A percentile compares a stretch with the other conserved stretches of the same genome.
phyloP scores from a whole-genome alignment of 83 land plant genomes.

The Picea abies region DNA sequence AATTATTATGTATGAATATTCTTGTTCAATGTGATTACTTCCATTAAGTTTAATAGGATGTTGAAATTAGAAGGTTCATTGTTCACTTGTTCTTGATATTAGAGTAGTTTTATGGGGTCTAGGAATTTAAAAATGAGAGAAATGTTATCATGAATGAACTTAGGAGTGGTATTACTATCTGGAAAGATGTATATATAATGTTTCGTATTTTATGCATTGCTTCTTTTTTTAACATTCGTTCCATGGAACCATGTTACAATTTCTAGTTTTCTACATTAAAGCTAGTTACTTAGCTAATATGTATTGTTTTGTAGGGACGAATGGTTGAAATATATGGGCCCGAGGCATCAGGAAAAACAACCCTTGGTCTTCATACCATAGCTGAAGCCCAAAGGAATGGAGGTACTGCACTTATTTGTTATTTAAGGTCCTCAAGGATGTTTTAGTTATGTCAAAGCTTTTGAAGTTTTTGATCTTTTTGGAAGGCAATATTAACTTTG shows the following conservation, averaged over 20 bases:
- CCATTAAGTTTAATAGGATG: background rate
- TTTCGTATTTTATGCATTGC: background rate
- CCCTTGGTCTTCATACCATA: constrained; percentile 85
- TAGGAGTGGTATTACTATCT: background rate
- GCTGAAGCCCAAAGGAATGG: constrained; percentile 89
- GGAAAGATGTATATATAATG: background rate
- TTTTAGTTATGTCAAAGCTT: background rate
- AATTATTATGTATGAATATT: background rate
- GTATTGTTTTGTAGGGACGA: constrained; percentile 61
- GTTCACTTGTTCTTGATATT: background rate
- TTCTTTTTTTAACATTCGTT: background rate
- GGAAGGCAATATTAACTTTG: no score
- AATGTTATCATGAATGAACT: background rate
- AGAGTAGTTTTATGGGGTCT: background rate
- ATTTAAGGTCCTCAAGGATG: background rate
- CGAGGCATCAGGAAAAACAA: constrained; percentile 94
- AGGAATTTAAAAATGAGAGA: background rate
- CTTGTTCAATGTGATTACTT: background rate
- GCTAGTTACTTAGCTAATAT: background rate
- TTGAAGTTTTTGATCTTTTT: background rate
- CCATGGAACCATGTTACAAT: background rate
- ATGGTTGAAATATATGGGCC: constrained; percentile 89
- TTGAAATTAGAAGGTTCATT: background rate
- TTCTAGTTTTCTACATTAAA: background rate
- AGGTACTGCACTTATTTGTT: constrained; percentile 31